Evolutionary conservation across 2,329 filamentous ascomycete genomes (phyloP), one percentile per base, ranked within the genome.

Genomic region (Fusarium irregulare): DNA sequence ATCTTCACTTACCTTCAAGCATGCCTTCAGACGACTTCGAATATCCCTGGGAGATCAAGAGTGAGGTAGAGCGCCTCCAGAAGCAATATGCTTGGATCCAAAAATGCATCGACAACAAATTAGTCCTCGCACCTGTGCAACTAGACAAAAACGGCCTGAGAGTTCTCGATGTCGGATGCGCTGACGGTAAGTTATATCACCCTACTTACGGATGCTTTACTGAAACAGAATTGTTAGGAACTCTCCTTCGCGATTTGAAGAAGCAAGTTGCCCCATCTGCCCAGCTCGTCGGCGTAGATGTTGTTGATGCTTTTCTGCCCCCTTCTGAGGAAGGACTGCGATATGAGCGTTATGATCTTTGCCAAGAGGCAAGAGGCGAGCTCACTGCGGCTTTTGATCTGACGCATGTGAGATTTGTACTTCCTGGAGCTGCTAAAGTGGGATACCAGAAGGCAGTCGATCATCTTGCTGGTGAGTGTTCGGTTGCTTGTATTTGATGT

Each of bases 1-100:
- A n/a, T n/a, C n/a, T n/a, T n/a, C 18, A n/a, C 18, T n/a, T 18
- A n/a, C 34, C 12, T 11, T 4, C 34, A 37, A n/a, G 0, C 4
- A 37, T 37, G 34, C 18, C 34, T 37, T 37, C 34, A 37, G 18
- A 37, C 3, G 41, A 12, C 23, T 10, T 9, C 20, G 13, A 49
- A 4, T 70, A 70, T 46, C 66, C 64, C 6, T 40, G 53, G 49
- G 16, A 56, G 18, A 21, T 48, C 21, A 34, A 3, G 12, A 34
- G 30, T 3, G 66, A 70, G 18, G 41, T 70, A 18, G 56, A 70
- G 7, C 66, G 66, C 5, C 61, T 70, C 2, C 60, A 45, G n/a
- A 66, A 63, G 13, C 45, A 70, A 20, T 54, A 70, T 40, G 45
- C 21, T 8, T 66, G 66, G 66, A 7, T 70, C 25, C 51, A 70